phyloP scores from a whole-genome alignment of 2,329 filamentous ascomycete genomes.

The Akanthomyces lecanii region DNA sequence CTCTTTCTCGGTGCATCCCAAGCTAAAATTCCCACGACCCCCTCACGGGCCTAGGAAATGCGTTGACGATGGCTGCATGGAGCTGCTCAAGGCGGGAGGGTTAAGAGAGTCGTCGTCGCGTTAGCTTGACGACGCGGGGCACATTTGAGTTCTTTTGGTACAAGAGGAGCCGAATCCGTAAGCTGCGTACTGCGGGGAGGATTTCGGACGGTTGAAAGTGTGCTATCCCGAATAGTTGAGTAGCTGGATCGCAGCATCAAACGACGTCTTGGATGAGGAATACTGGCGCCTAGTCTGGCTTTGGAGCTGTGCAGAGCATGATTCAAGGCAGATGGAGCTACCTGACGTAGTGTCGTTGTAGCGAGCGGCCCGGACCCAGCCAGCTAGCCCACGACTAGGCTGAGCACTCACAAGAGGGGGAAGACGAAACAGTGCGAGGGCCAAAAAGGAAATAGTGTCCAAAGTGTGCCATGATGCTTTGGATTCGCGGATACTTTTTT shows the following conservation, averaged over 20 bases:
- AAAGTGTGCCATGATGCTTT: not conserved
- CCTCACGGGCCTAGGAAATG: slow-evolving; percentile 12
- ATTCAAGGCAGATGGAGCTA: slow-evolving; percentile 7
- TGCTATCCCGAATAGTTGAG: not conserved
- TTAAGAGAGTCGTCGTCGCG: not conserved
- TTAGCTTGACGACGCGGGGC: slow-evolving; percentile 14
- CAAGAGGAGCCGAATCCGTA: not conserved
- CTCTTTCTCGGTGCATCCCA: slow-evolving; percentile 9
- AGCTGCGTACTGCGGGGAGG: not conserved
- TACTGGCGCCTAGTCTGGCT: not conserved
- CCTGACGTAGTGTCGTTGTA: slow-evolving; percentile 10
- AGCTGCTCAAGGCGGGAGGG: not conserved
- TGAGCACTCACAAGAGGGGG: not conserved
- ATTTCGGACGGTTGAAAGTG: no score
- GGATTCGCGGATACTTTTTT: not conserved
- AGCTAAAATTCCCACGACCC: not conserved
- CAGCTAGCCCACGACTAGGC: not conserved
- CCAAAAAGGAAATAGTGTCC: not conserved
- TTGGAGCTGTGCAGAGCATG: slow-evolving; percentile 2
- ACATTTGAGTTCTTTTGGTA: slow-evolving; percentile 9
- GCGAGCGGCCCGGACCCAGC: not conserved
- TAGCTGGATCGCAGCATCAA: not conserved
- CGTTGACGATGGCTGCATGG: slow-evolving; percentile 9
- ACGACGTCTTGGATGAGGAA: not conserved
- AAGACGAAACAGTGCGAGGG: not conserved